Percentiles rank a stretch among this genome's conserved stretches.
These are phyloP conservation scores for Cladophialophora bantiana DNA, from an alignment of 2,329 filamentous ascomycete species.

Conservation along the genomic window DNA sequence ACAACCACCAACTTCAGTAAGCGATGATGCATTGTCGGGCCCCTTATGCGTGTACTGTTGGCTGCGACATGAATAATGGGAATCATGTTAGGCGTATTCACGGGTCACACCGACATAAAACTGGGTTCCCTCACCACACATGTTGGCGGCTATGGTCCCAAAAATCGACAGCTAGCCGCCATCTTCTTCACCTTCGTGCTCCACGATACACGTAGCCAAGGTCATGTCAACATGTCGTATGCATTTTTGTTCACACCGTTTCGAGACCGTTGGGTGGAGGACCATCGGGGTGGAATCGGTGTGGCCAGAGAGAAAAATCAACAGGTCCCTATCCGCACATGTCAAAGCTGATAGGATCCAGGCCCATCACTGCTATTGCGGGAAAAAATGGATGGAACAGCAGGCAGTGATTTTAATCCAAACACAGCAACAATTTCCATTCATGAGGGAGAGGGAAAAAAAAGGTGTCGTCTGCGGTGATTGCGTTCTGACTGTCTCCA, in stretches of 20 bases:
- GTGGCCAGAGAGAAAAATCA: not conserved
- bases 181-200: not conserved
- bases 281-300: not conserved
- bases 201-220: constrained; percentile 3
- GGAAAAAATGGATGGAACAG: constrained; percentile 13
- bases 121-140: constrained; percentile 15
- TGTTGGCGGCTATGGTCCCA: constrained; percentile 29
- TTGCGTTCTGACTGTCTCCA: constrained; percentile 28
- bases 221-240: constrained; percentile 5
- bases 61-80: constrained; percentile 19
- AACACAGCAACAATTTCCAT: constrained; percentile 56
- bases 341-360: constrained; percentile 17
- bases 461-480: constrained; percentile 1
- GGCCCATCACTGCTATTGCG: not conserved
- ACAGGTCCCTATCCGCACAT: constrained; percentile 4
- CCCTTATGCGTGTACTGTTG: constrained; percentile 12
- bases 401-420: constrained; percentile 45
- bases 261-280: not conserved
- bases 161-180: constrained; percentile 26
- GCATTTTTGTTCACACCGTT: not conserved
- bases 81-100: constrained; percentile 33
- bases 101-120: constrained; percentile 21
- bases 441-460: constrained; percentile 20
- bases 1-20: constrained; percentile 12
- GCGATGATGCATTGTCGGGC: constrained; percentile 19